Evolutionary conservation across 495 filamentous ascomycete genomes (phyloP).

Genomic region (Chaetomium fimeti): DNA sequence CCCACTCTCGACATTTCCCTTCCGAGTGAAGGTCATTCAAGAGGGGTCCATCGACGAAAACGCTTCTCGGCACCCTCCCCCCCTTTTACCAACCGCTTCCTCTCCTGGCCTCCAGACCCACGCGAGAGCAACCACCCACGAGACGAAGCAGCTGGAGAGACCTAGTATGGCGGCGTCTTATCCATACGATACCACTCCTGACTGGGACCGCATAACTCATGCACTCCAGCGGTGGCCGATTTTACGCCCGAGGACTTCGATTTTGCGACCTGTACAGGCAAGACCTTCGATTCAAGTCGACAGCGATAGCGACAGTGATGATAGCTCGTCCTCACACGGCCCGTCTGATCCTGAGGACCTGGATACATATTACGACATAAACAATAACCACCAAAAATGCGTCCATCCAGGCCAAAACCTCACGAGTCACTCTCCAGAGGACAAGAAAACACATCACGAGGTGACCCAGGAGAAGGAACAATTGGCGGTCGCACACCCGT

Average conservation of each 20-base stretch:
- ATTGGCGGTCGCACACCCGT: neutral
- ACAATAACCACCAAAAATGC: neutral
- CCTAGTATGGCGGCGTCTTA: neutral
- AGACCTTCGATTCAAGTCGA: neutral
- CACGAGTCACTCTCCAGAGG: no score
- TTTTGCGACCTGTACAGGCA: neutral
- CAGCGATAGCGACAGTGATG: neutral
- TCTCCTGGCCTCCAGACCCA: neutral
- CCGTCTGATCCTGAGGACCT: neutral
- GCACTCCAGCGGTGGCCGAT: constrained; percentile 1
- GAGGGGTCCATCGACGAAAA: no score
- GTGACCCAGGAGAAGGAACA: neutral
- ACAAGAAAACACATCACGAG: neutral
- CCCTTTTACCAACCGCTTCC: neutral
- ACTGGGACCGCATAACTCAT: neutral
- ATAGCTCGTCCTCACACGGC: neutral
- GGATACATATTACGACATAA: neutral
- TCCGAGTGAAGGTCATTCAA: no score
- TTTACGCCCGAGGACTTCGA: neutral
- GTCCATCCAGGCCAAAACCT: no score
- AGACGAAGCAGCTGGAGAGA: no score
- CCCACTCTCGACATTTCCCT: no score
- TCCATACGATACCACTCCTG: neutral
- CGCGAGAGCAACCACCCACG: neutral
- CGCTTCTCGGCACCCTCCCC: neutral